Evolutionary conservation across 192 early-diverging fungal species (phyloP), one percentile per base, ranked within the genome.

Genomic region (Coemansia sp.): DNA sequence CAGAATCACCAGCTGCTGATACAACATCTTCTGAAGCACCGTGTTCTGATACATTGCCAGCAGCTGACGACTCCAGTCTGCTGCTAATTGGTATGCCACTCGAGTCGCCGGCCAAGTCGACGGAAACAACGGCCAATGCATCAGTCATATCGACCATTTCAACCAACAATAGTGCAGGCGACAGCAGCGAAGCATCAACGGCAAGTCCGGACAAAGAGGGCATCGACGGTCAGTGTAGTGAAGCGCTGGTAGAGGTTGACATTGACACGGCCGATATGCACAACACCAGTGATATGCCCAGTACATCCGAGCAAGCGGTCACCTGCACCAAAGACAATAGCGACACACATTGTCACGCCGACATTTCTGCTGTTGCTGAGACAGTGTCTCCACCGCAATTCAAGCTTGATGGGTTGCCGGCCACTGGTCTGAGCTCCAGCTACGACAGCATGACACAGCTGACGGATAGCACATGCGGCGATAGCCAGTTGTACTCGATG

Each of bases 71-170:
- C 10, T 6, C 14, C 21, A 53, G 37, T 15, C 63, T 18, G 46
- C 14, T 55, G n/a, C 42, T 42, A 5, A 61, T 66, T 8, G 46
- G 40, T 15, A 69, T 67, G 3, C 74, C 74, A 20, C 64, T 68
- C 9, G 68, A 71, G 14, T 76, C 68, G 31, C 74, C 74, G 12
- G 61, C 64, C 4, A 67, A 67, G 52, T 40, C 58, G 2, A 61
- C n/a, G 4, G 24, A 56, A 8, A 31, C 24, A 3, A 61, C 60
- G 18, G 63, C 23, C 18, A 66, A 66, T 24, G 31, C 61, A 34
- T 70, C 61, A 20, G 21, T 64, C 2, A 49, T 17, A 8, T 52
- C 68, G 10, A 49, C 61, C 12, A 61, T 64, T 15, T 20, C 62
- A 10, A n/a, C 53, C 8, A 44, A 14, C 24, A 26, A 26, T 24